Evolutionary conservation across 371 early-diverging fungal genomes (phyloP), one percentile per base, ranked within the genome.

Genomic region (Coemansia sp.): DNA sequence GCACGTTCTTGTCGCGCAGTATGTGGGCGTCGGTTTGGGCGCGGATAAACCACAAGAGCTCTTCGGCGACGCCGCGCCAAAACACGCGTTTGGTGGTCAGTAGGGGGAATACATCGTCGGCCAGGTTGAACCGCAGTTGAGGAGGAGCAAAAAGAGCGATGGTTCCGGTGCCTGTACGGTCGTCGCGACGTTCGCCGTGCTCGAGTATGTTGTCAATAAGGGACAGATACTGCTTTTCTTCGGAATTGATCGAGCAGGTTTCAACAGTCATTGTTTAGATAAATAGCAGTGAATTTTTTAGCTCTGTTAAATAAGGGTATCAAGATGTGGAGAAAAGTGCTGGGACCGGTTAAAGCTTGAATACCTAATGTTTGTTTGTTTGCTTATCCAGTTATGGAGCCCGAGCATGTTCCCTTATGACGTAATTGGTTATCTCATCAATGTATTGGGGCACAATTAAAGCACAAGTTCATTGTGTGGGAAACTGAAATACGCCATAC

Each of bases 141-240:
- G 91, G 90, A 10, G 98, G 94, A 4, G 97, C 99, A 84, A 99
- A 99, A 21, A 98, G 64, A 4, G 96, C 88, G 3, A 91, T 65
- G 0, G 99, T 99, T 45, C 99, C 99, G 27, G 97, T 98, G 14
- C 99, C 98, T 0, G 99, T 99, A 48, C 99, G 87, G 81, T 99
- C 99, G 16, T 81, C 81, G 48, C 98, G 89, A 42, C 74, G 75
- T 63, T 90, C 86, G 24, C 99, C 99, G 8, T 84, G 65, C 22
- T 87, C 82, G 53, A 99, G 83, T 64, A 99, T 91, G 26, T 82
- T 72, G n/a, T 85, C 80, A 39, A 98, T 86, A 29, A 99, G 84
- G 52, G 87, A 79, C 0, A 99, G 85, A 80, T 99, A 99, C 80
- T 98, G 98, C 14, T 86, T 61, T 72, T 99, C 99, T 72, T 94